Base-by-base conservation (phyloP, 2,329 filamentous ascomycete genomes). In the Coleophoma cylindrospora region DNA sequence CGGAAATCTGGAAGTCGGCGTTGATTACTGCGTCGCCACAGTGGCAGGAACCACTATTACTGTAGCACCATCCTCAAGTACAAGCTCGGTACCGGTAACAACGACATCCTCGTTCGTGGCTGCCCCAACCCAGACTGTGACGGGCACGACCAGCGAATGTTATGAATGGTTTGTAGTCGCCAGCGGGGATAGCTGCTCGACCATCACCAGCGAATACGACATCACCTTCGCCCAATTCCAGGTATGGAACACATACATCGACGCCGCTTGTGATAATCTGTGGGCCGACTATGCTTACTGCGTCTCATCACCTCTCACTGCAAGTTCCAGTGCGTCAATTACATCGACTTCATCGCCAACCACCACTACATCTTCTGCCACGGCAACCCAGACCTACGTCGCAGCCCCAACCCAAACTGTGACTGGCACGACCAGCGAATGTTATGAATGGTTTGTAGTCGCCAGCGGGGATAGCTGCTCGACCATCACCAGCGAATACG, bases 191-290 rank as follows among this genome's bases (percentile, higher is more conserved):
- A 9, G 34, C 13, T 50, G 43, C 41, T 13, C 11, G 12, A 38
- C 33, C 4, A 45, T 61, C 37, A 37, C 40, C 13, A 1, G 17
- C n/a, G 34, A 43, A 21, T 50, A 53, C 40, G 34, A 44, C 33
- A 57, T 62, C 52, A 49, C 50, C 10, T 33, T 63, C 10, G 49
- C 48, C 12, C 46, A 65, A 9, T 54, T 63, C 13, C 36, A 56
- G 17, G 41, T 48, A 41, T 65, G 65, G 64, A 64, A 69, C 54
- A 61, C 65, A 12, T 52, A 53, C 14, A 54, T 62, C 15, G 54
- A 56, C 3, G 41, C 45, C 15, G 50, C 52, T 27, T 68, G 66
- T 49, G 36, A 40, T 10, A 51, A 49, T 9, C 55, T 68, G 12
- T 56, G 59, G 55, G 45, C 41, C 3, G 54, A 55, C 6, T 52